Evolutionary conservation across 192 early-diverging fungal species (phyloP), one percentile per base, ranked within the genome.

Genomic region (Globomyces pollinis-pini): DNA sequence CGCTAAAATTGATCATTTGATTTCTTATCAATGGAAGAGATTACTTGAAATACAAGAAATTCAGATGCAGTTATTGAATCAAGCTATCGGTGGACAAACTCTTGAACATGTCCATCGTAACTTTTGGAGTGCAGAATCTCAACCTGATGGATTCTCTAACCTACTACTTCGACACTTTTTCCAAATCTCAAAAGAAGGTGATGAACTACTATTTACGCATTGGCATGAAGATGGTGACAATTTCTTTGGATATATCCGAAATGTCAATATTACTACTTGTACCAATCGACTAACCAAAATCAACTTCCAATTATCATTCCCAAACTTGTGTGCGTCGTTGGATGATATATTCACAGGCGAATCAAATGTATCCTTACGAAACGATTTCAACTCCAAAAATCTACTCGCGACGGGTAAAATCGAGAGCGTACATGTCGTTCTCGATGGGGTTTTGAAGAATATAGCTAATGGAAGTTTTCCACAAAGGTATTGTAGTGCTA

Each of bases 221-320:
- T 73, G 71, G 71, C 71, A 73, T 54, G 56, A 64, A n/a, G 71
- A 73, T 34, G 71, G 71, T 1, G 71, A 73, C 53, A 73, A 69
- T 42, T 73, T 67, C 30, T 39, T 45, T 18, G 71, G 66, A 6
- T 34, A 38, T 39, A 45, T 73, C 12, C 31, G 53, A 11, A 33
- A 66, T 23, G 63, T 73, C 12, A 34, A 18, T 16, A 21, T 73
- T 7, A 61, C 62, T 24, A 43, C 63, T 9, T 34, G 29, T 23
- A 29, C 34, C 5, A 29, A 28, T 2, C 35, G 52, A 30, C 32
- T 69, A 8, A 18, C 28, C 11, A 3, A 35, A 54, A 50, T 73
- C 21, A 30, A 45, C 29, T 74, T 66, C 50, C 51, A 61, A 33
- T n/a, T 74, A 18, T 36, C 20, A 0, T 70, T 74, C 50, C 50